Conservation (phyloP, 1,139 yeast species). For the Debaryomyces subglobosus region DNA sequence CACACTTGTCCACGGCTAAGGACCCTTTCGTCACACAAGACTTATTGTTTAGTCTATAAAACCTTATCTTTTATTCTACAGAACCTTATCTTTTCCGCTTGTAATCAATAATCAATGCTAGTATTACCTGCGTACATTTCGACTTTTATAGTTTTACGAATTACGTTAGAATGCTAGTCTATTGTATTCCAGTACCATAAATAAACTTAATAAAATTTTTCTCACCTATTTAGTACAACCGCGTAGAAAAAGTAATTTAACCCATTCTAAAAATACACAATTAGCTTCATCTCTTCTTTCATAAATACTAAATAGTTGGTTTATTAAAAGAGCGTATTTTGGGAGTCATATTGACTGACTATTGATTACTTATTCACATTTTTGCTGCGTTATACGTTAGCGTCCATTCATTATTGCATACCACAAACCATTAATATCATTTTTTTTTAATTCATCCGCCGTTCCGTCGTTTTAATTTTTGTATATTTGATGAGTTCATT, state of each 20-base stretch:
- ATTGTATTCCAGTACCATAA: not conserved
- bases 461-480: not conserved
- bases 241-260: constrained; percentile 2
- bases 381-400: constrained; percentile 12
- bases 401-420: constrained; percentile 16
- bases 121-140: not conserved
- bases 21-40: not conserved
- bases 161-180: not conserved
- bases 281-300: not conserved
- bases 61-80: not conserved
- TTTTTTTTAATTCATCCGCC: not conserved
- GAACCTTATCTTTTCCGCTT: not conserved
- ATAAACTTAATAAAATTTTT: not conserved
- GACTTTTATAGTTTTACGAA: not conserved
- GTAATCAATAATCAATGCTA: not conserved
- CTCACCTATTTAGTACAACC: not conserved
- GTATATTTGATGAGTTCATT: constrained; percentile 16
- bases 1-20: not conserved
- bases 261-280: not conserved
- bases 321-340: not conserved
- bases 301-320: not conserved
- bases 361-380: not conserved
- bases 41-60: not conserved
- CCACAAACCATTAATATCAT: constrained; percentile 1
- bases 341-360: constrained; percentile 1